Evolutionary conservation across 805 yeast species (phyloP).

Genomic region (Wickerhamiella galacta): DNA sequence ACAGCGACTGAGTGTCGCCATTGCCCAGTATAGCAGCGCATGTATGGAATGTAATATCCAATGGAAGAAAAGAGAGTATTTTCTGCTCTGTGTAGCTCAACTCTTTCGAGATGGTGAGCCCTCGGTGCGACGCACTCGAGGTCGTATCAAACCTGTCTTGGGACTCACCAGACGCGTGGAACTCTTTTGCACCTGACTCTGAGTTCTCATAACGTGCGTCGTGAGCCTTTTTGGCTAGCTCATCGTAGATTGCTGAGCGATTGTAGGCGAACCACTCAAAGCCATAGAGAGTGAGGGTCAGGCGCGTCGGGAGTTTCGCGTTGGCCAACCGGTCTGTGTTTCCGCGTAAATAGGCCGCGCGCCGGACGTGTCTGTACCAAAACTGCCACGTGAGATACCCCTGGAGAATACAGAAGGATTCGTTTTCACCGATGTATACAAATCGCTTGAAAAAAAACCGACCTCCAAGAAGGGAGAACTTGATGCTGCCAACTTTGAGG

Average conservation of each 20-base stretch:
- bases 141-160: not conserved
- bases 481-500: slow-evolving; percentile 53
- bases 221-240: not conserved
- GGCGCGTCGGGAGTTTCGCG: slow-evolving; percentile 36
- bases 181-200: too few species aligned
- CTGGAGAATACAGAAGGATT: slow-evolving; percentile 50
- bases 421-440: slow-evolving; percentile 55
- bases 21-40: slow-evolving; percentile 75
- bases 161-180: too few species aligned
- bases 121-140: not conserved
- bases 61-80: slow-evolving; percentile 33
- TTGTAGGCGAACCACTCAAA: slow-evolving; percentile 73
- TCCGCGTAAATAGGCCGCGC: too few species aligned
- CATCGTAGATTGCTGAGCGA: slow-evolving; percentile 58
- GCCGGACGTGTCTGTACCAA: slow-evolving; percentile 43
- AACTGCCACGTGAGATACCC: slow-evolving; percentile 80
- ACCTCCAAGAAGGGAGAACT: slow-evolving; percentile 70
- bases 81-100: slow-evolving; percentile 9
- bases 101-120: slow-evolving; percentile 38
- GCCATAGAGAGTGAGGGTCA: slow-evolving; percentile 49
- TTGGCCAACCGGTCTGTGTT: slow-evolving; percentile 12
- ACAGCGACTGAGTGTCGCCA: slow-evolving; percentile 51
- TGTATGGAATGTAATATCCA: slow-evolving; percentile 39
- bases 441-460: slow-evolving; percentile 62
- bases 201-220: too few species aligned